Evolutionary conservation across 1,139 yeast genomes (phyloP).

Genomic region (Saccharomycopsis crataegensis): DNA sequence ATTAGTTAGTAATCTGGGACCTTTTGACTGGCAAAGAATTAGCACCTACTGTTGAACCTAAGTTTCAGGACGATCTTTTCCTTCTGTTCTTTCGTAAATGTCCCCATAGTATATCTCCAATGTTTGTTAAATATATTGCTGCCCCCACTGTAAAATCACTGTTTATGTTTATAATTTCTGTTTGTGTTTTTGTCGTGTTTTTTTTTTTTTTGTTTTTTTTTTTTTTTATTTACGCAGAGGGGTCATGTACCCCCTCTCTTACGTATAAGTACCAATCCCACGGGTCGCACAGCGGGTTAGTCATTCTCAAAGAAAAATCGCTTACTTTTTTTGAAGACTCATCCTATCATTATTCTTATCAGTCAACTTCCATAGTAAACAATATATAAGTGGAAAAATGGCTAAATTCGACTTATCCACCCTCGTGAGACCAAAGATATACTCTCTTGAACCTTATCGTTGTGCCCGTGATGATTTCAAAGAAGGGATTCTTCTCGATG

Average conservation of each 20-base stretch:
- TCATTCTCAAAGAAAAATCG: too few relatives aligned
- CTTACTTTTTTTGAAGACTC: background rate
- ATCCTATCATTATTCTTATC: background rate
- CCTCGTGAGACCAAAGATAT: slow-evolving; percentile 77
- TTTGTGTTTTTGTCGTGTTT: background rate
- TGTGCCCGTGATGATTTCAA: slow-evolving; percentile 94
- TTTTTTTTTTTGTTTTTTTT: background rate
- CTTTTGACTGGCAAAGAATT: background rate
- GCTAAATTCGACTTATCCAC: slow-evolving; percentile 42
- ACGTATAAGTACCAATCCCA: background rate
- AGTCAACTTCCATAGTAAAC: background rate
- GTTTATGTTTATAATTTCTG: background rate
- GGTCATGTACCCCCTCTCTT: background rate
- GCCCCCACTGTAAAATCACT: too few relatives aligned
- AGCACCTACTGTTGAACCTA: slow-evolving; percentile 24
- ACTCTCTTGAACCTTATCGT: slow-evolving; percentile 76
- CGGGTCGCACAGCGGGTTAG: too few relatives aligned
- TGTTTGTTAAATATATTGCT: too few relatives aligned
- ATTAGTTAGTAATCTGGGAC: background rate
- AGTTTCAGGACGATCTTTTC: slow-evolving; percentile 26
- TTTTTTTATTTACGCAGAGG: background rate
- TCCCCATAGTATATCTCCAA: slow-evolving; percentile 10
- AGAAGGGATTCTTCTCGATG: slow-evolving; percentile 82
- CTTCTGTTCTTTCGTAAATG: slow-evolving; percentile 25
- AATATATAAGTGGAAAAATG: background rate